Conservation (phyloP, 169 alveolate species). For the Babesia bovis region DNA sequence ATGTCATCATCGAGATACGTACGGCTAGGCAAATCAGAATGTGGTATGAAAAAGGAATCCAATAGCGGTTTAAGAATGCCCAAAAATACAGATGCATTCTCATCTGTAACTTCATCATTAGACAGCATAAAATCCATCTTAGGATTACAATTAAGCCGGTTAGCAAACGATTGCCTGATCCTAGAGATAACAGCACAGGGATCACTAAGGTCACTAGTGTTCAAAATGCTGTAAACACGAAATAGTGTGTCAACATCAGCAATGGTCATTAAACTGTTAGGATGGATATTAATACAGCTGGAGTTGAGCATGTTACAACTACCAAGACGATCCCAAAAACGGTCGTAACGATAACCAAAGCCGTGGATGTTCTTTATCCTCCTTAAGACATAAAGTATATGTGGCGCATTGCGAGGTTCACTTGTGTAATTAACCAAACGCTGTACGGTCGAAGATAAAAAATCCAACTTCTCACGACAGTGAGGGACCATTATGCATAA, state of each 20-base stretch:
- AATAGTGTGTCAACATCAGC: background rate
- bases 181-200: background rate
- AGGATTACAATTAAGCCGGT: background rate
- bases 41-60: background rate
- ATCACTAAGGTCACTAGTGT: background rate
- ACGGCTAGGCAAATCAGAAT: constrained; percentile 1
- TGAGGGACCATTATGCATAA: constrained; percentile 8
- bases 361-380: too few species aligned
- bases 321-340: background rate
- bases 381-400: background rate
- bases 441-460: background rate
- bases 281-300: background rate
- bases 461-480: background rate
- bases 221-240: background rate
- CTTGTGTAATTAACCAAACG: constrained; percentile 12
- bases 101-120: too few species aligned
- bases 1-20: background rate
- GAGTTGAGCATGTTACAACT: background rate
- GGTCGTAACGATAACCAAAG: background rate
- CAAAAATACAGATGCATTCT: constrained; percentile 3
- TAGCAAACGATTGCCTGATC: background rate
- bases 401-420: constrained; percentile 13
- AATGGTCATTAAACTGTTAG: constrained; percentile 11
- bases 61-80: background rate
- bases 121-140: background rate